A percentile compares a stretch with the other conserved stretches of the same genome.
phyloP scores from a whole-genome alignment of 2,329 filamentous ascomycete genomes.

The Sphaerulina musiva region DNA sequence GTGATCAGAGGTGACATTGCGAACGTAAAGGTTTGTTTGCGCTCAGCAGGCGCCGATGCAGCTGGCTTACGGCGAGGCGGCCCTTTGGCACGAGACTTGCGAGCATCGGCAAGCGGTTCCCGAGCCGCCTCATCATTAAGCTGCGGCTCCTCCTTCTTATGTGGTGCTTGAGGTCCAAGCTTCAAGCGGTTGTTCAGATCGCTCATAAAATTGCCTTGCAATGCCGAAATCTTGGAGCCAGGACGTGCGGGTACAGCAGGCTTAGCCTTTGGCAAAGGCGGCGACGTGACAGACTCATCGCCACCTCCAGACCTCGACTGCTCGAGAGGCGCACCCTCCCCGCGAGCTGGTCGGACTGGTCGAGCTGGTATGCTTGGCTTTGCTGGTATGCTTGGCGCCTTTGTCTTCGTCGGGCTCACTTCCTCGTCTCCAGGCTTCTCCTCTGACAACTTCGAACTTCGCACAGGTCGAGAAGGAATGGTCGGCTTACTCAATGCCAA shows the following conservation, averaged over 20 bases:
- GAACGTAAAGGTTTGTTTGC: constrained; percentile 43
- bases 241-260: constrained; percentile 73
- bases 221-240: constrained; percentile 79
- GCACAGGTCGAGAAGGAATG: constrained; percentile 29
- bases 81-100: constrained; percentile 83
- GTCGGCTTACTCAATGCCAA: constrained; percentile 18
- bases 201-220: constrained; percentile 87
- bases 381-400: constrained; percentile 49
- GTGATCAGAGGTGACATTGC: constrained; percentile 37
- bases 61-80: constrained; percentile 69
- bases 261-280: constrained; percentile 60
- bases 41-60: constrained; percentile 49
- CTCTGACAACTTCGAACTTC: constrained; percentile 30
- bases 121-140: constrained; percentile 60
- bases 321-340: constrained; percentile 25
- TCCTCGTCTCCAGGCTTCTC: constrained; percentile 32
- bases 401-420: constrained; percentile 45
- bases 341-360: constrained; percentile 48
- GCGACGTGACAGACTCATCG: constrained; percentile 26
- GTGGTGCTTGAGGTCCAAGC: constrained; percentile 68
- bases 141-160: constrained; percentile 56
- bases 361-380: constrained; percentile 59
- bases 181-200: constrained; percentile 86
- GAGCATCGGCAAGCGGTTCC: constrained; percentile 75
- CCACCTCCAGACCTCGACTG: constrained; percentile 8